Evolutionary conservation across 768 basidiomycete genomes (phyloP).

Genomic region (Amanita polypyramis): DNA sequence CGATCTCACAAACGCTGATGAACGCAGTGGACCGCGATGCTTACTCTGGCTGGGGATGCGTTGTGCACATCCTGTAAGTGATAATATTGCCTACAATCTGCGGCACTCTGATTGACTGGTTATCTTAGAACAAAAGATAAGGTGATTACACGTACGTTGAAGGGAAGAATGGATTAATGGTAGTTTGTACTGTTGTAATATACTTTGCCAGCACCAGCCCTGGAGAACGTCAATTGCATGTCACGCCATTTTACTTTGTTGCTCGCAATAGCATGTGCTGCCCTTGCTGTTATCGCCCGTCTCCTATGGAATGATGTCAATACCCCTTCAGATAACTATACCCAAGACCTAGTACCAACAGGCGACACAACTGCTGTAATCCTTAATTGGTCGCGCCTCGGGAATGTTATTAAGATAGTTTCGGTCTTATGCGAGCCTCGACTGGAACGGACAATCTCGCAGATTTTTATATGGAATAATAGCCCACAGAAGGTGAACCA

Average conservation of each 20-base stretch:
- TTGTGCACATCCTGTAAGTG: constrained; percentile 92
- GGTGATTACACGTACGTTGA: constrained; percentile 76
- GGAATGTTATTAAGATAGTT: constrained; percentile 48
- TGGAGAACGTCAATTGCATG: no score
- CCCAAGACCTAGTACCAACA: not conserved
- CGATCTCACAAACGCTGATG: constrained; percentile 90
- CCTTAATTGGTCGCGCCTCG: constrained; percentile 58
- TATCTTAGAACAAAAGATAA: constrained; percentile 55
- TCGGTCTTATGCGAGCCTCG: constrained; percentile 37
- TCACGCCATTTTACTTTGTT: not conserved
- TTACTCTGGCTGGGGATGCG: constrained; percentile 91
- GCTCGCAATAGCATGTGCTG: not conserved
- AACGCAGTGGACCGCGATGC: constrained; percentile 96
- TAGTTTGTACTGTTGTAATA: constrained; percentile 2
- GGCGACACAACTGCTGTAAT: constrained; percentile 43
- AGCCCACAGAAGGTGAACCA: constrained; percentile 30
- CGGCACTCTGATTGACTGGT: constrained; percentile 6
- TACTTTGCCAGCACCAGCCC: not conserved
- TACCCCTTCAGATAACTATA: no score
- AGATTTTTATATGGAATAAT: constrained; percentile 57
- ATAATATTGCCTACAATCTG: not conserved
- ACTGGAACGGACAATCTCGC: constrained; percentile 33
- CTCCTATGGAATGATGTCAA: not conserved
- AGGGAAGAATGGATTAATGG: constrained; percentile 82
- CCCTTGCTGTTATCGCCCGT: not conserved